These are phyloP conservation scores for Pichia sp. DNA, from an alignment of 1,139 yeast genomes.

Conservation along the genomic window DNA sequence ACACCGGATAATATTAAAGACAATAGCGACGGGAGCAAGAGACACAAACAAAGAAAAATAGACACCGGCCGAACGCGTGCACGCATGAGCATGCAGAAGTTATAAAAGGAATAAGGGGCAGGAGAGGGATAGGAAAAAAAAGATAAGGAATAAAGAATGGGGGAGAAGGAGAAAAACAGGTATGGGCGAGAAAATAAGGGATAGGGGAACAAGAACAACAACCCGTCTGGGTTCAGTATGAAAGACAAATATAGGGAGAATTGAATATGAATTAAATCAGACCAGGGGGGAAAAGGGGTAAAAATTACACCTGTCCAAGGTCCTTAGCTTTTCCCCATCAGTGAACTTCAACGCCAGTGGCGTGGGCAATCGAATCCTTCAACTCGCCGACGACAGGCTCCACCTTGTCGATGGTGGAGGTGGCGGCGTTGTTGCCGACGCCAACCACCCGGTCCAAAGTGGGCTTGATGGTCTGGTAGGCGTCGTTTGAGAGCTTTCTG, in stretches of 20 bases:
- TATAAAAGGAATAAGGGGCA: not conserved
- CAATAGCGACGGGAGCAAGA: not conserved
- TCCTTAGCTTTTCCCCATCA: not conserved
- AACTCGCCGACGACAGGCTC: slow-evolving; percentile 11
- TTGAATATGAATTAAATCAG: not conserved
- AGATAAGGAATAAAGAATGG: not conserved
- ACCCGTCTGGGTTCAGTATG: too few relatives aligned
- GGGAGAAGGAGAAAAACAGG: too few relatives aligned
- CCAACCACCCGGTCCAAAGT: slow-evolving; percentile 27
- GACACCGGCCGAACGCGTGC: not conserved
- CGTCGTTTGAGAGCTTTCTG: slow-evolving; percentile 31
- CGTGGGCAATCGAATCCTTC: slow-evolving; percentile 12
- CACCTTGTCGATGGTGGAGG: not conserved
- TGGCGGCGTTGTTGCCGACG: slow-evolving; percentile 5
- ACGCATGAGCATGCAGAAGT: too few relatives aligned
- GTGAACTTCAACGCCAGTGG: slow-evolving; percentile 23
- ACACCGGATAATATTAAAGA: not conserved
- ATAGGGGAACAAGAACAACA: too few relatives aligned
- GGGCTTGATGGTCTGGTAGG: slow-evolving; percentile 28
- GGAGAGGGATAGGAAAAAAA: not conserved
- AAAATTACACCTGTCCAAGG: not conserved
- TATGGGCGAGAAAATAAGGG: too few relatives aligned
- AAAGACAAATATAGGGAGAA: not conserved
- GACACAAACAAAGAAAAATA: not conserved
- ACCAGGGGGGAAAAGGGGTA: not conserved